Percentiles rank a stretch among this genome's conserved stretches.
Conservation (phyloP, 305 asterid genomes). For the Solanum hybrid region DNA sequence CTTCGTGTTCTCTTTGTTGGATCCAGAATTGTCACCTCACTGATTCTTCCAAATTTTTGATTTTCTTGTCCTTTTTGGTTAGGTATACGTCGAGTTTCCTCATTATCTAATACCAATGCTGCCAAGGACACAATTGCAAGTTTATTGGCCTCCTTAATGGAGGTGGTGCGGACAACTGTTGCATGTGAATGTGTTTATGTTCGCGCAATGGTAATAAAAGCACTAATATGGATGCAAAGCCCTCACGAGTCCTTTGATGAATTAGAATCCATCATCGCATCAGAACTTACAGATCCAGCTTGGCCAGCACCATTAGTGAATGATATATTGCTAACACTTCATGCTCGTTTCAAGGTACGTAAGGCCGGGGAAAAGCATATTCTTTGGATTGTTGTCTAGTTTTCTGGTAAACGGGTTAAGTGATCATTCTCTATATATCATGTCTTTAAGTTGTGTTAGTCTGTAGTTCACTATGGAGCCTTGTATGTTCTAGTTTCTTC, state of each 20-base stretch:
- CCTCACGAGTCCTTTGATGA: slow-evolving; percentile 94
- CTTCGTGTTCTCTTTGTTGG: background rate
- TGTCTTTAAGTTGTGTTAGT: background rate
- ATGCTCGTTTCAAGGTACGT: slow-evolving; percentile 97
- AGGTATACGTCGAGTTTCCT: slow-evolving; percentile 65
- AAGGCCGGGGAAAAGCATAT: background rate
- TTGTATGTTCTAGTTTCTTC: background rate
- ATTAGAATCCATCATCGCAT: slow-evolving; percentile 87
- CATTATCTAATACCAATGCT: slow-evolving; percentile 67
- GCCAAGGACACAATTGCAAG: slow-evolving; percentile 85
- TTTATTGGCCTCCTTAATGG: slow-evolving; percentile 91
- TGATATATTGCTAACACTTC: slow-evolving; percentile 85
- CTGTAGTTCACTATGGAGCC: background rate
- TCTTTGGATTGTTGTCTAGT: background rate
- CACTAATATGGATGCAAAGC: slow-evolving; percentile 99
- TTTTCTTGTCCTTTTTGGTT: slow-evolving; percentile 12
- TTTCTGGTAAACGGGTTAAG: background rate
- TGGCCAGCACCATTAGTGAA: slow-evolving; percentile 92
- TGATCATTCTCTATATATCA: background rate
- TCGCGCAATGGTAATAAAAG: slow-evolving; percentile 96
- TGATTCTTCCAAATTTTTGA: background rate
- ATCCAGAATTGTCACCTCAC: background rate
- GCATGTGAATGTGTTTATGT: slow-evolving; percentile 99
- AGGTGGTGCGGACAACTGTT: slow-evolving; percentile 94
- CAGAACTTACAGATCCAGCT: slow-evolving; percentile 94